Evolutionary conservation across 179 eudicot species (phyloP).

Genomic region (Gypsophila paniculata): DNA sequence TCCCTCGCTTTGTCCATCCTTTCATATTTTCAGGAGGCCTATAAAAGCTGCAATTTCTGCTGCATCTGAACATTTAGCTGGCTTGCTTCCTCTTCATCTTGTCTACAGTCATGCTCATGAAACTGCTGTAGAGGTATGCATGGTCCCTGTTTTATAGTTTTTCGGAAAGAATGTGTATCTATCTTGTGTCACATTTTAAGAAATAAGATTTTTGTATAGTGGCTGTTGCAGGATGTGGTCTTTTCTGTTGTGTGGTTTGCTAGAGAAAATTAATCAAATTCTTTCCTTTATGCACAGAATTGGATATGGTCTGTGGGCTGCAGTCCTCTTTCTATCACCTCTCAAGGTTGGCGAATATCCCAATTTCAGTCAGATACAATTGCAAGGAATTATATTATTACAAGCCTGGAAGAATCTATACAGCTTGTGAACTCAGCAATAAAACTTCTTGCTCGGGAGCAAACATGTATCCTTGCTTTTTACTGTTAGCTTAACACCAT

Average conservation of each 20-base stretch:
- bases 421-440: slow-evolving; percentile 75
- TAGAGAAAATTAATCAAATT: background rate
- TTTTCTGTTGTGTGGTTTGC: background rate
- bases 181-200: background rate
- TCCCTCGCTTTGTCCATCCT: background rate
- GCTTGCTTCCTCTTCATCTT: slow-evolving; percentile 90
- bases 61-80: slow-evolving; percentile 89
- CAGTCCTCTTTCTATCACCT: slow-evolving; percentile 72
- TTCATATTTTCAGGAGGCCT: slow-evolving; percentile 58
- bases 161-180: background rate
- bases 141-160: slow-evolving; percentile 4
- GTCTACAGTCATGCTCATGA: slow-evolving; percentile 94
- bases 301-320: slow-evolving; percentile 99
- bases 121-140: slow-evolving; percentile 83
- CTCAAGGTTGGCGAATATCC: slow-evolving; percentile 79
- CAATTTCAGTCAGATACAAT: slow-evolving; percentile 79
- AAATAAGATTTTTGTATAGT: background rate
- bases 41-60: slow-evolving; percentile 87
- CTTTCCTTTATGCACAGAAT: slow-evolving; percentile 47
- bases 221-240: background rate
- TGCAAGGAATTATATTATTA: slow-evolving; percentile 86
- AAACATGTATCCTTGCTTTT: slow-evolving; percentile 78
- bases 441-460: slow-evolving; percentile 61
- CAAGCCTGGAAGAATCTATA: slow-evolving; percentile 88
- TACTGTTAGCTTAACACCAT: background rate